These are phyloP conservation scores for Arachis hypogaea DNA, from an alignment of 306 rosid genomes.

Conservation along the genomic window DNA sequence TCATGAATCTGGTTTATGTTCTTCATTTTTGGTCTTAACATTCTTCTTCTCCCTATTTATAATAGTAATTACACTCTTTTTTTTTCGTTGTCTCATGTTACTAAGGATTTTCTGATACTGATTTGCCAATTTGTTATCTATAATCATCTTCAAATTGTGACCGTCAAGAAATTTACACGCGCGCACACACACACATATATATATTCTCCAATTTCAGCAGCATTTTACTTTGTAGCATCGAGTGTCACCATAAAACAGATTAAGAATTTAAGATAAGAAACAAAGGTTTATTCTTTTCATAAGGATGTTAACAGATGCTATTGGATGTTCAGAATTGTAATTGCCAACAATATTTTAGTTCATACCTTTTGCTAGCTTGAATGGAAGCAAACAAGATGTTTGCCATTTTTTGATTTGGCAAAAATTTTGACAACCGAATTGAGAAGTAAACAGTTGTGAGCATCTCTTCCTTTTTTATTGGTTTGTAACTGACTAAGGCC, in stretches of 20 bases:
- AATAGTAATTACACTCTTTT: not conserved
- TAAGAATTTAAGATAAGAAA: not conserved
- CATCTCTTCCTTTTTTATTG: slow-evolving; percentile 5
- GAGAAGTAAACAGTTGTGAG: slow-evolving; percentile 8
- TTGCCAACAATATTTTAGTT: not conserved
- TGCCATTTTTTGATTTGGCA: slow-evolving; percentile 19
- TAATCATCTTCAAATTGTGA: slow-evolving; percentile 12
- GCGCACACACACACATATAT: too few relatives aligned
- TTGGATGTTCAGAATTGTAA: not conserved
- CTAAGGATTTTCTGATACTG: slow-evolving; percentile 1
- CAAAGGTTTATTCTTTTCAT: not conserved
- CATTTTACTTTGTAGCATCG: not conserved
- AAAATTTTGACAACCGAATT: not conserved
- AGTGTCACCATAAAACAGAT: slow-evolving; percentile 22
- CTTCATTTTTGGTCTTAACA: slow-evolving; percentile 4
- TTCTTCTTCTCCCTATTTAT: slow-evolving; percentile 8
- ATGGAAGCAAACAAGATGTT: slow-evolving; percentile 12
- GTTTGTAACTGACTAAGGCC: not conserved
- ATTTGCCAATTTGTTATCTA: not conserved
- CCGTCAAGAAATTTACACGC: not conserved
- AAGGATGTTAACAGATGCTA: not conserved
- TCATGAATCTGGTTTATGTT: not conserved
- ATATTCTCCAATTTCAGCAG: not conserved
- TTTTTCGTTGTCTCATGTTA: not conserved
- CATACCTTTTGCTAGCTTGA: slow-evolving; percentile 13